Base-by-base conservation (phyloP, 2,329 filamentous ascomycete genomes). In the Aureobasidium melanogenum region DNA sequence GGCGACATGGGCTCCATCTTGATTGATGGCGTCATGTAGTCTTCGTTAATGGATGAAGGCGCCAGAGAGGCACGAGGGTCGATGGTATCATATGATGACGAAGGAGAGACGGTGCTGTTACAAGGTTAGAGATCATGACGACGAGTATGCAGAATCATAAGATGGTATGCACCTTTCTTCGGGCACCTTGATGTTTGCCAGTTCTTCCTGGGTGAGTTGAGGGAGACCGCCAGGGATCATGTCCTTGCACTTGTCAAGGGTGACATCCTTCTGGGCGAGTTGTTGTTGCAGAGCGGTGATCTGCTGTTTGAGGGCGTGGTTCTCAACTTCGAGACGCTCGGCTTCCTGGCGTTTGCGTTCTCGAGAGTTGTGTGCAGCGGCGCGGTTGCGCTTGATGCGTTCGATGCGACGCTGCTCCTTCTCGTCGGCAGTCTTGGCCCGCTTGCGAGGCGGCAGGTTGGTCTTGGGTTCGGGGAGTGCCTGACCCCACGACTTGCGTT, bases 401-500 rank as follows among this genome's bases (percentile, higher is more conserved):
- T 99, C 94, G 60, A 97, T 95, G 64, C 94, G 89, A 47, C 94
- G 88, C 76, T 99, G 94, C 77, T 97, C 94, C 79, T 99, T 99
- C 77, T 99, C 94, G 71, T 97, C 94, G 70, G 96, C 93, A 2
- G 94, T 99, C 83, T 97, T 99, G 69, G 94, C 94, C 64, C 94
- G 91, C 84, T 99, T 99, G 67, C 92, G 87, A 41, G 93, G 93
- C 64, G 93, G 93, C 8, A 97, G 85, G 71, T 93, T 95, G 34
- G 94, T 97, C 83, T 97, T 97, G 46, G 94, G 94, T 72, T 95
- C 90, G 19, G 94, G 94, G 43, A 97, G 85, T 73, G 96, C 90
- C 76, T 99, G 94, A 54, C 94, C 94, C 94, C 94, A 99, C 52
- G 94, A 97, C 79, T 97, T 99, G 70, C 94, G 83, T 84, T 97